These are phyloP conservation scores for Arthroderma sp. DNA, from an alignment of 2,329 filamentous ascomycete genomes.

Conservation along the genomic window DNA sequence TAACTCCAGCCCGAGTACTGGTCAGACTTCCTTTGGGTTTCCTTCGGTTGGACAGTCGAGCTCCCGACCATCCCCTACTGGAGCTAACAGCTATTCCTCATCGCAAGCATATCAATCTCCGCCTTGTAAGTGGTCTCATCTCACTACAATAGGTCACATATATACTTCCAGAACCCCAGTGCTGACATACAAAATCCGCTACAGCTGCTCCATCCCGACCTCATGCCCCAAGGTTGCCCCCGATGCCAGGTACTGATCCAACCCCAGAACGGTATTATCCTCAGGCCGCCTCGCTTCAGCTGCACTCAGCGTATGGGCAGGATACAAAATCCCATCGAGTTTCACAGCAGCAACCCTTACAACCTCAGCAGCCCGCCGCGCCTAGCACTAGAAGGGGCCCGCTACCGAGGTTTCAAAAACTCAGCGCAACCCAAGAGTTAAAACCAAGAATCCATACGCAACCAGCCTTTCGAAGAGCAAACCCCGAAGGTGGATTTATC, in stretches of 20 bases:
- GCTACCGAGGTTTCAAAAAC: slow-evolving; percentile 76
- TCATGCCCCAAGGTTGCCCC: slow-evolving; percentile 55
- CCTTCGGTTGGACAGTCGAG: slow-evolving; percentile 38
- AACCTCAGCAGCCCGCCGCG: slow-evolving; percentile 23
- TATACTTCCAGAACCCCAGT: neutral
- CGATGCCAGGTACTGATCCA: slow-evolving; percentile 56
- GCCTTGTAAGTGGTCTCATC: slow-evolving; percentile 33
- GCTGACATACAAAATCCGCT: slow-evolving; percentile 4
- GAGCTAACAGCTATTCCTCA: slow-evolving; percentile 45
- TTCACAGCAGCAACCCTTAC: slow-evolving; percentile 31
- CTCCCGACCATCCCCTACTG: slow-evolving; percentile 65
- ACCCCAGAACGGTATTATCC: slow-evolving; percentile 58
- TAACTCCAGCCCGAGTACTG: slow-evolving; percentile 47
- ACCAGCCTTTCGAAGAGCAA: slow-evolving; percentile 80
- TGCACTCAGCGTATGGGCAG: slow-evolving; percentile 51
- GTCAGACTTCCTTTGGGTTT: slow-evolving; percentile 39
- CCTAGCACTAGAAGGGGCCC: slow-evolving; percentile 40
- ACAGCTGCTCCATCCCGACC: slow-evolving; percentile 25
- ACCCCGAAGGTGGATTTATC: slow-evolving; percentile 94
- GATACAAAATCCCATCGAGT: slow-evolving; percentile 38
- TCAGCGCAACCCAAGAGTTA: slow-evolving; percentile 59
- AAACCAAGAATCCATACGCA: slow-evolving; percentile 74
- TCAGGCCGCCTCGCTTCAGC: slow-evolving; percentile 53
- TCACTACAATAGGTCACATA: neutral
- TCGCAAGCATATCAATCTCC: slow-evolving; percentile 47